Conservation (phyloP, 176 grass and related monocot species). For the Ampelocalamus luodianensis region DNA sequence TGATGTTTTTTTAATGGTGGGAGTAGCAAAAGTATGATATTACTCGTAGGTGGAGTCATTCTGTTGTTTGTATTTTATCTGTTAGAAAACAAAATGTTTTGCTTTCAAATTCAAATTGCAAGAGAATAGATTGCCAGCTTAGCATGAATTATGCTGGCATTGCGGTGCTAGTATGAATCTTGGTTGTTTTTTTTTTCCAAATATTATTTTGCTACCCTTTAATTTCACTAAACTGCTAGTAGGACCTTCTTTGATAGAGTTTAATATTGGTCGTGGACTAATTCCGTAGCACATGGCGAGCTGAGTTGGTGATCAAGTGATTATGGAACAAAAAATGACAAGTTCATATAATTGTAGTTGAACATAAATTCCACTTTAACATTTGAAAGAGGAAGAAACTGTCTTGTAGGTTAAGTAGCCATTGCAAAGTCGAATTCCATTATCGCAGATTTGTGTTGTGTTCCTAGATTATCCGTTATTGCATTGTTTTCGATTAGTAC, state of each 20-base stretch:
- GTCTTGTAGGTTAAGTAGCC: not conserved
- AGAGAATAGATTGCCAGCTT: not conserved
- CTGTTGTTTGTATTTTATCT: slow-evolving; percentile 1
- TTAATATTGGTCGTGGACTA: not conserved
- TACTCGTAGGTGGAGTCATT: not conserved
- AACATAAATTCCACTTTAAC: not conserved
- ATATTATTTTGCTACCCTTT: not conserved
- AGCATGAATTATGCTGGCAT: not conserved
- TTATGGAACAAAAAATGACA: slow-evolving; percentile 11
- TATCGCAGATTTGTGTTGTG: not conserved
- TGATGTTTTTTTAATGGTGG: not conserved
- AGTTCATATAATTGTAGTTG: slow-evolving; percentile 23
- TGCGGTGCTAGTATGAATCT: not conserved
- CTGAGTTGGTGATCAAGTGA: slow-evolving; percentile 1
- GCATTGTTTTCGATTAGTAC: not conserved
- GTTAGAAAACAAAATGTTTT: not conserved
- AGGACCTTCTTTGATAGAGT: not conserved
- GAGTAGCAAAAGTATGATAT: not conserved
- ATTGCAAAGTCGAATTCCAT: not conserved
- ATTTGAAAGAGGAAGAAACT: slow-evolving; percentile 13
- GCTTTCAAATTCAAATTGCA: not conserved
- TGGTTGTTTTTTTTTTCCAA: not conserved
- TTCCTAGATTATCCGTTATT: not conserved
- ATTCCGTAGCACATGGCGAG: slow-evolving; percentile 9
- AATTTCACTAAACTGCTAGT: slow-evolving; percentile 12